Evolutionary conservation across 2,329 filamentous ascomycete species (phyloP).

Genomic region (Paecilomyces formosus): DNA sequence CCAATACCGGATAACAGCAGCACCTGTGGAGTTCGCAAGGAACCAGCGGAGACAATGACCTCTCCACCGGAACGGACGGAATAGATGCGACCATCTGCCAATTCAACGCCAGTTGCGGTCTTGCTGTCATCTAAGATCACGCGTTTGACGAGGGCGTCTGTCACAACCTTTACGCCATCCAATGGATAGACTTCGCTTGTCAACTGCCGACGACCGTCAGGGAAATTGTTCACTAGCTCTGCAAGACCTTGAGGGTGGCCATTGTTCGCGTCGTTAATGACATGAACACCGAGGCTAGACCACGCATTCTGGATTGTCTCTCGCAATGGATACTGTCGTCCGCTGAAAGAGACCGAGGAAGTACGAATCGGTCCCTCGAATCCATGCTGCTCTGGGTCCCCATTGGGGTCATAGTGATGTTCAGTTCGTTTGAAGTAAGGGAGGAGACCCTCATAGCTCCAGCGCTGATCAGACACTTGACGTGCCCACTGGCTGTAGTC

Average conservation of each 20-base stretch:
- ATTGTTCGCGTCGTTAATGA: neutral
- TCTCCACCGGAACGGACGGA: neutral
- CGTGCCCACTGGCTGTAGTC: constrained; percentile 1
- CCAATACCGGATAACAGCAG: constrained; percentile 61
- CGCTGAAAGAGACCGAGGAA: neutral
- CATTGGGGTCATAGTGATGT: neutral
- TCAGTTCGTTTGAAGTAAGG: neutral
- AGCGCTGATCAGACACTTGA: neutral
- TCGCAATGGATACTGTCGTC: neutral
- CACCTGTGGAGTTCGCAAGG: constrained; percentile 45
- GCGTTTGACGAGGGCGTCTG: constrained; percentile 1
- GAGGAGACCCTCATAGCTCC: neutral
- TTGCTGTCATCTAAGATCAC: constrained; percentile 1
- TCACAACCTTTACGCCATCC: neutral
- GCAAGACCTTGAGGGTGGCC: neutral
- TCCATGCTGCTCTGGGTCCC: neutral
- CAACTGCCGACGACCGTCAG: neutral
- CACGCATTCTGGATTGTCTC: neutral
- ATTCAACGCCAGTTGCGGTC: neutral
- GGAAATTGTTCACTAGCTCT: neutral
- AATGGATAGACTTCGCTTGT: neutral
- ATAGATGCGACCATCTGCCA: neutral
- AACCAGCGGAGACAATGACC: constrained; percentile 2
- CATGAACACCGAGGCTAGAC: neutral
- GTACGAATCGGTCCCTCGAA: neutral